Evolutionary conservation across 257 asterid species (phyloP), one percentile per base, ranked within the genome.

Genomic region (Handroanthus guayacan): DNA sequence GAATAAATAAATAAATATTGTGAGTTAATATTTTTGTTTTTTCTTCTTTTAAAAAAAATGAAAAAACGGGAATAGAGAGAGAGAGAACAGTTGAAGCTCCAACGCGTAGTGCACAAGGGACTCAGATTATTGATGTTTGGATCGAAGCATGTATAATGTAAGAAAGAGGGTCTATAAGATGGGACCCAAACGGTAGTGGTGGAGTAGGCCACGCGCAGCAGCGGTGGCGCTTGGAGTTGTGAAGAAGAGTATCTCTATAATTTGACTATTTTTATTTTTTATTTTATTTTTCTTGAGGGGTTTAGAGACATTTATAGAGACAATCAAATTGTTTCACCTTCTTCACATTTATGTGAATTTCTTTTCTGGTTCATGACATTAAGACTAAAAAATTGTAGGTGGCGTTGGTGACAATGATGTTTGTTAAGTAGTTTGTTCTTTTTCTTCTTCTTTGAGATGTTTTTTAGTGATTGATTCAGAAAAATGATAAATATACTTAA

Each of bases 91-190:
- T 73, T 51, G 88, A 79, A 80, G 82, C 77, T 87, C 83, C 86
- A 85, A 79, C 79, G 80, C 87, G 86, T 83, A 81, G 73, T 80
- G 77, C 81, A 72, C 73, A 87, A 86, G 92, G 74, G 82, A 80
- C 78, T 77, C 66, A 69, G 89, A 67, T 31, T 10, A 65, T 63
- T 64, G 48, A 72, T 76, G 62, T 76, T 71, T 64, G 62, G 68
- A 67, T 58, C 64, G 74, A 45, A 47, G 69, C 55, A 57, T 54
- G 77, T 62, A 56, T 17, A 43, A 60, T 54, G 74, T 62, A 20
- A 82, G 39, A 69, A 74, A 61, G 3, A 25, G 56, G 44, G 76
- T 56, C n/a, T 55, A n/a, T 25, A 56, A 34, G 6, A 71, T 71
- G 87, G 87, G 89, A 64, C 72, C 85, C 84, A 25, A 51, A 17